A percentile compares a stretch with the other conserved stretches of the same genome.
Conservation (phyloP, 139 green algal genomes). For the Haematococcus sp. region DNA sequence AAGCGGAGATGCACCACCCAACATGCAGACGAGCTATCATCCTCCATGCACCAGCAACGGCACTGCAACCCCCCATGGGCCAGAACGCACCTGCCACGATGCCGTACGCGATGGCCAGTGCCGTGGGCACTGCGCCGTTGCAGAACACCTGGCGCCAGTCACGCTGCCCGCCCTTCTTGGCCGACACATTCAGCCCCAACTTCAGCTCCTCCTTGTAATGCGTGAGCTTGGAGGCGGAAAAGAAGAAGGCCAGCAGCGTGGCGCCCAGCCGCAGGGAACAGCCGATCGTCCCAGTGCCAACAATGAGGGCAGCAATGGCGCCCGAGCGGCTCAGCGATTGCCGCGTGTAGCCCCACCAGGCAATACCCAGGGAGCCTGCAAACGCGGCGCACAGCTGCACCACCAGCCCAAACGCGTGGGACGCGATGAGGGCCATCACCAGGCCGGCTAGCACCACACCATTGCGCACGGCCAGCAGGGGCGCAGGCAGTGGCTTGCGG, state of each 20-base stretch:
- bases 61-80: too few species aligned
- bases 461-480: conserved; percentile 3
- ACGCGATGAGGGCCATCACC: conserved; percentile 30
- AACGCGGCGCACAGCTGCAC: conserved; percentile 40
- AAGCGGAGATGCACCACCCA: too few species aligned
- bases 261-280: conserved; percentile 62
- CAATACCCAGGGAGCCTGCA: conserved; percentile 20
- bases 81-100: too few species aligned
- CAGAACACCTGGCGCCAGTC: conserved; percentile 77
- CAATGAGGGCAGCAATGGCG: conserved; percentile 53
- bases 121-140: conserved; percentile 52
- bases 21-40: too few species aligned
- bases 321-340: conserved; percentile 33
- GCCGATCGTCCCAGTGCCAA: conserved; percentile 49
- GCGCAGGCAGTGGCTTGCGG: not conserved
- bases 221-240: conserved; percentile 70
- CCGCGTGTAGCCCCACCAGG: conserved; percentile 22
- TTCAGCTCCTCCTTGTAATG: conserved; percentile 75
- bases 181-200: conserved; percentile 60
- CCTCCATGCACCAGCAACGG: too few species aligned
- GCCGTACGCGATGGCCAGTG: conserved; percentile 53
- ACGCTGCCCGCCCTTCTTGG: conserved; percentile 75
- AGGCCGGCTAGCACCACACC: not conserved
- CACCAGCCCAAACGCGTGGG: conserved; percentile 50
- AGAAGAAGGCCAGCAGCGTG: conserved; percentile 82